Evolutionary conservation across 352 stramenopile genomes (phyloP).

Genomic region (Blastocystis sp.): DNA sequence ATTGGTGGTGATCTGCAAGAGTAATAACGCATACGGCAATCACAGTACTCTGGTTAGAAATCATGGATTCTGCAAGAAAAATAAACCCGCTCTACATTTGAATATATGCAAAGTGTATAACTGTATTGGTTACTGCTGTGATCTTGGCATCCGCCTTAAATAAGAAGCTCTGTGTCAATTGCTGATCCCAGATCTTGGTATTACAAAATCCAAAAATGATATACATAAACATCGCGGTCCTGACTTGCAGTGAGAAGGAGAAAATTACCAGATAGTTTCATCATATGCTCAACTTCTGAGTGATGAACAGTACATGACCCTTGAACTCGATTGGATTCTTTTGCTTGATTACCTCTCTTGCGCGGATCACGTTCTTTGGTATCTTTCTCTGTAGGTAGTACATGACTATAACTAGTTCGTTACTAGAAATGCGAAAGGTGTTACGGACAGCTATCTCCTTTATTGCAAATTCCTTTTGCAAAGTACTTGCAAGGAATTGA

Average conservation of each 20-base stretch:
- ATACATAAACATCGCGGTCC: not conserved
- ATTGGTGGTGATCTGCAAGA: not conserved
- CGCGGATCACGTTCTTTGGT: not conserved
- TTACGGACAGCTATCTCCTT: slow-evolving; percentile 8
- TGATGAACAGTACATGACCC: not conserved
- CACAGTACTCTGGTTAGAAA: not conserved
- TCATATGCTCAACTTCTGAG: not conserved
- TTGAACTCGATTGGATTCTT: not conserved
- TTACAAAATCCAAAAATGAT: not conserved
- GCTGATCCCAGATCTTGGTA: not conserved
- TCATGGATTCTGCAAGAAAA: not conserved
- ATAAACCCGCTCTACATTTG: not conserved
- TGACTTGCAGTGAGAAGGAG: not conserved
- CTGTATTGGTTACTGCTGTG: not conserved
- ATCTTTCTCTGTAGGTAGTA: not conserved
- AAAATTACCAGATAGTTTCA: not conserved
- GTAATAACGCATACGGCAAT: not conserved
- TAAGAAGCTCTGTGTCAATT: not conserved
- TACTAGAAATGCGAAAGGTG: not conserved
- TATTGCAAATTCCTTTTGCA: not conserved
- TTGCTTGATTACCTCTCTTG: not conserved
- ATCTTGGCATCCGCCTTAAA: not conserved
- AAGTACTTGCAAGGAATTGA: not conserved
- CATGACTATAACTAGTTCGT: not conserved
- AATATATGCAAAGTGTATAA: not conserved